phyloP scores from a whole-genome alignment of 768 basidiomycete species.

The Russula griseocarnosa region DNA sequence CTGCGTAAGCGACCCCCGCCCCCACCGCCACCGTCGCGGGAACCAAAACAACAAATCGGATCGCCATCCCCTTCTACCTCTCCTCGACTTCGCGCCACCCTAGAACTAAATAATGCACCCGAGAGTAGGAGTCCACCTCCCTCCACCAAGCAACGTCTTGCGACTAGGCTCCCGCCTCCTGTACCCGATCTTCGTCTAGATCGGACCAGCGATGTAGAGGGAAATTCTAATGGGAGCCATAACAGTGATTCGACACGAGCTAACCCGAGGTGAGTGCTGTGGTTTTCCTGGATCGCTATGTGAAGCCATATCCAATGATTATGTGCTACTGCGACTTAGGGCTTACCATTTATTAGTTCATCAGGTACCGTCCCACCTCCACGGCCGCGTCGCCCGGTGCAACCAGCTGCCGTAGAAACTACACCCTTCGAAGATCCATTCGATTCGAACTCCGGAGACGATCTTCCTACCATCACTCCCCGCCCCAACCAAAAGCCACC shows the following conservation, averaged over 20 bases:
- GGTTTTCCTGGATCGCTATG: background rate
- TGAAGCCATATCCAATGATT: background rate
- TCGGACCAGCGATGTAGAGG: background rate
- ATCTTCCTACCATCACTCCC: background rate
- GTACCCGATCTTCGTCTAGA: conserved; percentile 20
- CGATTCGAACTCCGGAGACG: conserved; percentile 5
- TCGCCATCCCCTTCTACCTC: conserved; percentile 22
- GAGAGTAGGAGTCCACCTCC: conserved; percentile 16
- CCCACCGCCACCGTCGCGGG: conserved; percentile 15
- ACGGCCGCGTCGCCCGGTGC: conserved; percentile 3
- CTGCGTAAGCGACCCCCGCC: conserved; percentile 23
- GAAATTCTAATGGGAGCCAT: background rate
- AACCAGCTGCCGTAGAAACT: background rate
- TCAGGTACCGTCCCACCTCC: background rate
- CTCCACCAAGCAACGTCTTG: conserved; percentile 22
- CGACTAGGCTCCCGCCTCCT: conserved; percentile 16
- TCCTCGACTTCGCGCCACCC: conserved; percentile 10
- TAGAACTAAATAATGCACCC: background rate
- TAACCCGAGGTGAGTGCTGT: conserved; percentile 11
- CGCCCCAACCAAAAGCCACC: conserved; percentile 8
- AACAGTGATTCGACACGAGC: background rate
- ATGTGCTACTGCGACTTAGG: background rate
- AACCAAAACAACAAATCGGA: conserved; percentile 17
- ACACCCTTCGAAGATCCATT: conserved; percentile 12
- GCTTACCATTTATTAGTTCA: conserved; percentile 18